Evolutionary conservation across 257 asterid species (phyloP).

Genomic region (Solanum chiquidenum): DNA sequence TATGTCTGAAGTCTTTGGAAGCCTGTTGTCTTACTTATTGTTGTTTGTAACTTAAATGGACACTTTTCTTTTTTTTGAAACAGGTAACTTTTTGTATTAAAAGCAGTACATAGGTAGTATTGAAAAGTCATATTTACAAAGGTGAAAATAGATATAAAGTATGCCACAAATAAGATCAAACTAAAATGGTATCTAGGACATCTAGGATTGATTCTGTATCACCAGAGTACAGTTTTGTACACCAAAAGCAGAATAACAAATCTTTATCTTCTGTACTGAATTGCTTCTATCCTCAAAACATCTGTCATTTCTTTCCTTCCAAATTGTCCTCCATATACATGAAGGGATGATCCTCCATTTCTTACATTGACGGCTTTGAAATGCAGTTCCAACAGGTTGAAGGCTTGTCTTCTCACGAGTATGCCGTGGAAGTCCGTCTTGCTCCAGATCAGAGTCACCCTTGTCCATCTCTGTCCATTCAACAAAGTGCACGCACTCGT

Average conservation of each 20-base stretch:
- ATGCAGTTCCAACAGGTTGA: conserved; percentile 61
- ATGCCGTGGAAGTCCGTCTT: conserved; percentile 56
- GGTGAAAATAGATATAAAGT: not conserved
- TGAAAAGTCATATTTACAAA: not conserved
- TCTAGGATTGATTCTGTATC: not conserved
- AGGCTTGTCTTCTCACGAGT: conserved; percentile 60
- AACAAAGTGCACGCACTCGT: conserved; percentile 73
- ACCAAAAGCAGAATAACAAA: not conserved
- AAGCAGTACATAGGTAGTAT: not conserved
- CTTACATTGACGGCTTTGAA: conserved; percentile 15
- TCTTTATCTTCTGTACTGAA: not conserved
- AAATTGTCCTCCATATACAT: not conserved
- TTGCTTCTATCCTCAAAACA: not conserved
- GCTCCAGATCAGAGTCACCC: conserved; percentile 31
- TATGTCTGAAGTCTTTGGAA: not conserved
- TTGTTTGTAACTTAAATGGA: conserved; percentile 2
- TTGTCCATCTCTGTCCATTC: conserved; percentile 27
- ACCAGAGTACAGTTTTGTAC: not conserved
- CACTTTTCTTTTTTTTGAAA: not conserved
- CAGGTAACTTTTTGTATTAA: not conserved
- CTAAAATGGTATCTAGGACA: not conserved
- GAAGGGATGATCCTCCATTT: not conserved
- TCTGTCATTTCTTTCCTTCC: not conserved
- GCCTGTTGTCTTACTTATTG: not conserved
- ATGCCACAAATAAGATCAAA: not conserved